These are phyloP conservation scores for Blastomyces parvus DNA, from an alignment of 2,329 filamentous ascomycete genomes.

Conservation along the genomic window DNA sequence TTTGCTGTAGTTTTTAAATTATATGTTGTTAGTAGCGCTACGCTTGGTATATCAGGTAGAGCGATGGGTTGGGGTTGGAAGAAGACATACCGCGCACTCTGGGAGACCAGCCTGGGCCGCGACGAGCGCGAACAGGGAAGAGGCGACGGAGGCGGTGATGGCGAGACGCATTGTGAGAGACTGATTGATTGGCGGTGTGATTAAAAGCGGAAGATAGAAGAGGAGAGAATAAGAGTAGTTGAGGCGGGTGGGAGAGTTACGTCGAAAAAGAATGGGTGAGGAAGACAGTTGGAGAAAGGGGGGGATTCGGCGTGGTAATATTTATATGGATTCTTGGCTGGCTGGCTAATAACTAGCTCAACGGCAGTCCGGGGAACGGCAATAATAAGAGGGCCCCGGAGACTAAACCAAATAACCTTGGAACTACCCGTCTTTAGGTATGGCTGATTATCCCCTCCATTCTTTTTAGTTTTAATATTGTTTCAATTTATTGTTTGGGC, in stretches of 20 bases:
- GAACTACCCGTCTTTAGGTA: no score
- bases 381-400: no score
- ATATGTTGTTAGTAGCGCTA: neutral
- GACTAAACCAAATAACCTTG: no score
- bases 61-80: no score
- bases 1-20: slow-evolving; percentile 18
- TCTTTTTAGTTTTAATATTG: no score
- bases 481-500: no score
- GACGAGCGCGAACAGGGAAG: slow-evolving; percentile 43
- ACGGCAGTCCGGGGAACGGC: no score
- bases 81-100: slow-evolving; percentile 45
- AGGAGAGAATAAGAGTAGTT: neutral
- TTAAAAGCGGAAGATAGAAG: neutral
- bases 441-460: no score
- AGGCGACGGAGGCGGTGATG: slow-evolving; percentile 46
- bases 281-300: neutral
- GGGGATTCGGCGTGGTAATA: neutral
- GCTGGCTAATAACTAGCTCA: no score
- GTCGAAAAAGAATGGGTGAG: no score
- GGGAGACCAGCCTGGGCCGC: slow-evolving; percentile 44
- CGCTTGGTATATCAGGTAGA: neutral
- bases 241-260: neutral
- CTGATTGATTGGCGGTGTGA: slow-evolving; percentile 18
- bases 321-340: no score
- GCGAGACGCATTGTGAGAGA: slow-evolving; percentile 41